Conservation (phyloP, 495 filamentous ascomycete genomes). For the Xylaria flabelliformis region DNA sequence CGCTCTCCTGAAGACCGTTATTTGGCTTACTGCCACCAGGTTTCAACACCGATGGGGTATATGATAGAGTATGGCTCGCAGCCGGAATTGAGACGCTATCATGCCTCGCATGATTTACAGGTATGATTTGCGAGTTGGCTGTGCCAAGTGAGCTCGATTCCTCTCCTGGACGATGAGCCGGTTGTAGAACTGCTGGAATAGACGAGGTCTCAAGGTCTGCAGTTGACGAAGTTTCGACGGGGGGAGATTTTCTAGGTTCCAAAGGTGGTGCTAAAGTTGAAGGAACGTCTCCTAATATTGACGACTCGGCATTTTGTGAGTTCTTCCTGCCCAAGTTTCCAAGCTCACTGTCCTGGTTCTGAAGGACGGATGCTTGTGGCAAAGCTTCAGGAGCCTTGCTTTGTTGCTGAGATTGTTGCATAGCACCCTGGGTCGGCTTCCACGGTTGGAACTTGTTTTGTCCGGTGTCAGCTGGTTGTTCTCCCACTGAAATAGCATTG, state of each 20-base stretch:
- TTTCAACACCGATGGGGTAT: conserved; percentile 45
- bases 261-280: conserved; percentile 28
- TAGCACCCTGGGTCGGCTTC: conserved; percentile 34
- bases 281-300: conserved; percentile 11
- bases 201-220: conserved; percentile 6
- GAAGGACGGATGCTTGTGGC: conserved; percentile 32
- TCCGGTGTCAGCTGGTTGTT: background rate
- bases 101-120: conserved; percentile 35
- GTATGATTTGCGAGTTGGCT: conserved; percentile 17
- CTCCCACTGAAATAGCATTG: background rate
- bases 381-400: conserved; percentile 29
- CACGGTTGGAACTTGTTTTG: conserved; percentile 44
- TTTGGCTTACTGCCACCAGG: conserved; percentile 41
- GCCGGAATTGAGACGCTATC: conserved; percentile 29
- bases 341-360: conserved; percentile 37
- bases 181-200: conserved; percentile 29
- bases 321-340: conserved; percentile 29
- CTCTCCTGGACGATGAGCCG: conserved; percentile 23
- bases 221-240: conserved; percentile 16
- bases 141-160: conserved; percentile 2
- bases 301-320: background rate
- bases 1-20: conserved; percentile 4
- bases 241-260: conserved; percentile 23
- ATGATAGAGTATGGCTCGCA: conserved; percentile 21
- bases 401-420: conserved; percentile 23